phyloP scores from a whole-genome alignment of 2,329 filamentous ascomycete species.

The Simplicillium aogashimaense region DNA sequence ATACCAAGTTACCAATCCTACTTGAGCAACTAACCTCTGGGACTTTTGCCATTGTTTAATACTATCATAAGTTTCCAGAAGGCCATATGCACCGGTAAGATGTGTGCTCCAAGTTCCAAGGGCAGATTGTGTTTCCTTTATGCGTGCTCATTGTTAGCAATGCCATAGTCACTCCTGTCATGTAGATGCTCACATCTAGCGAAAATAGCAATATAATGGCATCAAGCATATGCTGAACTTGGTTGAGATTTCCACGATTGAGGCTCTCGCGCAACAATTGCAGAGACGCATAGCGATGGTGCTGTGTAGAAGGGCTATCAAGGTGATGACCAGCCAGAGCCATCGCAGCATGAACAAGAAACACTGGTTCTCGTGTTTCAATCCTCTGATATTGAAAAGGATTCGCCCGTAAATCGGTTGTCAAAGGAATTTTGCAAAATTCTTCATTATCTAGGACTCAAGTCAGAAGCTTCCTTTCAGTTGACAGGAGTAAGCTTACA shows the following conservation, averaged over 20 bases:
- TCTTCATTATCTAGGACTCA: background rate
- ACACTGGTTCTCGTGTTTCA: background rate
- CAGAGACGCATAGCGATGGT: background rate
- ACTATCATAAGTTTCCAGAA: too few species aligned
- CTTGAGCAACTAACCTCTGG: too few species aligned
- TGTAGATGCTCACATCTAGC: background rate
- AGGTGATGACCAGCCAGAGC: background rate
- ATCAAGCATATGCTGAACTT: background rate
- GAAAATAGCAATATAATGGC: background rate
- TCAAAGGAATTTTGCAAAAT: constrained; percentile 1
- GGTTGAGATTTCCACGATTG: too few species aligned
- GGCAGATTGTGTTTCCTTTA: too few species aligned
- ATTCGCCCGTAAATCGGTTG: background rate
- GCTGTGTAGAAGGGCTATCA: background rate
- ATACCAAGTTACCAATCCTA: too few species aligned
- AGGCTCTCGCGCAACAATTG: too few species aligned
- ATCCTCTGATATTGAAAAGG: background rate
- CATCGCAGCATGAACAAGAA: background rate
- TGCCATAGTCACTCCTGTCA: background rate
- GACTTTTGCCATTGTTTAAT: too few species aligned
- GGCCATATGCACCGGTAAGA: too few species aligned
- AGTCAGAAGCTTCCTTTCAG: too few species aligned
- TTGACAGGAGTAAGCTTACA: too few species aligned
- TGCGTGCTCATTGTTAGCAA: too few species aligned
- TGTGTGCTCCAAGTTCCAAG: too few species aligned